A percentile compares a stretch with the other conserved stretches of the same genome.
Conservation (phyloP, 2,329 filamentous ascomycete genomes). For the Paraconiothyrium sp. region DNA sequence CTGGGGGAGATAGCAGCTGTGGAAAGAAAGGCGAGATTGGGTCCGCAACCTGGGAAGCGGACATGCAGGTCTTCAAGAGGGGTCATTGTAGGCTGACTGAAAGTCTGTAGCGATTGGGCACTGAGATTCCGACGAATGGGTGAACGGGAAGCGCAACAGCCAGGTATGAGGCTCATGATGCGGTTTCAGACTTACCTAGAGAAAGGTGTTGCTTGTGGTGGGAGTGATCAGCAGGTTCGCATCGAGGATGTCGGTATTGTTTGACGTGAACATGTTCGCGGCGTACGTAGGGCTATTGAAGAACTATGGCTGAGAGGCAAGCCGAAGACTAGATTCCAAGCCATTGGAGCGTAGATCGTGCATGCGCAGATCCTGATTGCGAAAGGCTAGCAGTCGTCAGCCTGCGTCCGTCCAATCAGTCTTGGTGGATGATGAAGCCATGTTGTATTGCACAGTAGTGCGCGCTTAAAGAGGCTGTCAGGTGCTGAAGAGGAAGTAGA, state of each 20-base stretch:
- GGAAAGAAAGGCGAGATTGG: too few relatives aligned
- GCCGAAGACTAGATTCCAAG: neutral
- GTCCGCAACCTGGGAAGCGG: too few relatives aligned
- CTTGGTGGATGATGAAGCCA: neutral
- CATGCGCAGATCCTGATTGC: neutral
- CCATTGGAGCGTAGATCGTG: neutral
- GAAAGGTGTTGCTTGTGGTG: too few relatives aligned
- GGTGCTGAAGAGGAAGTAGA: constrained; percentile 15
- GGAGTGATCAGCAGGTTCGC: neutral
- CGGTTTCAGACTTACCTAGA: neutral
- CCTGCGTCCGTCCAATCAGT: neutral
- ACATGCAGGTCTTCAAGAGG: too few relatives aligned
- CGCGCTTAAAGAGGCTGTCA: constrained; percentile 8
- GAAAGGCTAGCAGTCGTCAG: neutral
- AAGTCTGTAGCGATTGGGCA: too few relatives aligned
- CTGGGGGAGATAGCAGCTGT: too few relatives aligned
- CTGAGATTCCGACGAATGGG: too few relatives aligned
- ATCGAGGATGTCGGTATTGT: neutral
- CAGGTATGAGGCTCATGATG: neutral
- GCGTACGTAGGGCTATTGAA: constrained; percentile 2
- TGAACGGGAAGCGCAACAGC: neutral
- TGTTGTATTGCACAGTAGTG: constrained; percentile 9
- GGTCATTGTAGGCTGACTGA: too few relatives aligned
- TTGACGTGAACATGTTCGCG: neutral
- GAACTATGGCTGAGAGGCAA: neutral